phyloP scores from a whole-genome alignment of 371 early-diverging fungal genomes.

The Mucor velutinosus region DNA sequence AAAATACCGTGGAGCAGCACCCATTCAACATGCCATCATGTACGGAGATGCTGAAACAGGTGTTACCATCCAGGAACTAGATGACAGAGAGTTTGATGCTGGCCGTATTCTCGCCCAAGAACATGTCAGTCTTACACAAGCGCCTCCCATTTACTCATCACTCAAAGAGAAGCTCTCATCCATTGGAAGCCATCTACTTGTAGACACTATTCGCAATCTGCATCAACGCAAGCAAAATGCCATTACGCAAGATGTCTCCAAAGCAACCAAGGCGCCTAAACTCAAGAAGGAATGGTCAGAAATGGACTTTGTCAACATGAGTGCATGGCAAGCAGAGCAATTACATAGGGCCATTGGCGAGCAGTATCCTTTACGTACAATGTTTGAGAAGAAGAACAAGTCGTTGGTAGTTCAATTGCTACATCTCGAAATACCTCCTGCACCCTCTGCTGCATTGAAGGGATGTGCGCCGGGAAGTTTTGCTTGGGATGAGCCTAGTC shows the following conservation, averaged over 20 bases:
- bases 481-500: constrained; percentile 36
- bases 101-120: constrained; percentile 82
- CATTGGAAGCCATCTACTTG: constrained; percentile 67
- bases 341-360: constrained; percentile 77
- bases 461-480: constrained; percentile 53
- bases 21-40: constrained; percentile 87
- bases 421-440: constrained; percentile 24
- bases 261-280: constrained; percentile 78
- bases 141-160: constrained; percentile 23
- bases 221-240: constrained; percentile 57
- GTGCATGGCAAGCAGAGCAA: constrained; percentile 64
- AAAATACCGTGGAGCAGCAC: constrained; percentile 90
- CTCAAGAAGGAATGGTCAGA: constrained; percentile 61
- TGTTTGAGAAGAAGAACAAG: constrained; percentile 19
- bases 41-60: constrained; percentile 79
- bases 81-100: constrained; percentile 79
- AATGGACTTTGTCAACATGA: constrained; percentile 65
- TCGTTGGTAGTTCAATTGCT: constrained; percentile 28
- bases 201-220: constrained; percentile 66
- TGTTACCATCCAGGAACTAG: constrained; percentile 86
- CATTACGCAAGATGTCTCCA: constrained; percentile 59
- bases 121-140: constrained; percentile 21
- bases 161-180: constrained; percentile 51
- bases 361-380: constrained; percentile 36
- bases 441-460: constrained; percentile 10